Conservation (phyloP, 1,284 basidiomycete genomes). For the Ganoderma lingzhi region DNA sequence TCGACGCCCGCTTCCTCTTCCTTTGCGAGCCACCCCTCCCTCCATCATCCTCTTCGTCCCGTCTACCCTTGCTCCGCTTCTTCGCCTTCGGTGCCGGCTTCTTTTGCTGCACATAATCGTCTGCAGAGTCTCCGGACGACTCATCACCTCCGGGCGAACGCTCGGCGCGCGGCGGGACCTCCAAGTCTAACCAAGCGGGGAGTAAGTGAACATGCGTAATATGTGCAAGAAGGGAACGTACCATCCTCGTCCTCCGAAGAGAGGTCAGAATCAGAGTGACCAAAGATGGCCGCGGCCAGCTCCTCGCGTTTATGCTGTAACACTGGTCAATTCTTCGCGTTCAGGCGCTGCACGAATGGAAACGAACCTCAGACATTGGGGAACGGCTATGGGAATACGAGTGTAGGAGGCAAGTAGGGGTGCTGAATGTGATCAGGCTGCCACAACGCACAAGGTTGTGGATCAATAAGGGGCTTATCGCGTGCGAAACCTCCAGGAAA, state of each 20-base stretch:
- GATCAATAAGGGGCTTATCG: background rate
- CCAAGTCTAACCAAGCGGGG: constrained; percentile 30
- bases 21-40: constrained; percentile 43
- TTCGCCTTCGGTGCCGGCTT: constrained; percentile 55
- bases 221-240: constrained; percentile 29
- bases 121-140: constrained; percentile 69
- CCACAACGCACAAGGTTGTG: constrained; percentile 8
- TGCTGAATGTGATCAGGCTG: background rate
- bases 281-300: constrained; percentile 56
- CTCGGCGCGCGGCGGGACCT: constrained; percentile 43
- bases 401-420: background rate
- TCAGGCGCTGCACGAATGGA: background rate
- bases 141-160: constrained; percentile 46
- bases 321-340: background rate
- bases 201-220: constrained; percentile 3
- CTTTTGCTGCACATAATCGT: constrained; percentile 72
- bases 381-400: background rate
- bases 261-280: constrained; percentile 79
- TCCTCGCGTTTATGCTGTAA: constrained; percentile 24
- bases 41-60: constrained; percentile 51
- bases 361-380: constrained; percentile 25
- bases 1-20: constrained; percentile 50
- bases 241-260: constrained; percentile 78
- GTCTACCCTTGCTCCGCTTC: constrained; percentile 49
- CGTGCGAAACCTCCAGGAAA: background rate